These are phyloP conservation scores for Lobosporangium transversale DNA, from an alignment of 192 early-diverging fungal species.

Conservation along the genomic window DNA sequence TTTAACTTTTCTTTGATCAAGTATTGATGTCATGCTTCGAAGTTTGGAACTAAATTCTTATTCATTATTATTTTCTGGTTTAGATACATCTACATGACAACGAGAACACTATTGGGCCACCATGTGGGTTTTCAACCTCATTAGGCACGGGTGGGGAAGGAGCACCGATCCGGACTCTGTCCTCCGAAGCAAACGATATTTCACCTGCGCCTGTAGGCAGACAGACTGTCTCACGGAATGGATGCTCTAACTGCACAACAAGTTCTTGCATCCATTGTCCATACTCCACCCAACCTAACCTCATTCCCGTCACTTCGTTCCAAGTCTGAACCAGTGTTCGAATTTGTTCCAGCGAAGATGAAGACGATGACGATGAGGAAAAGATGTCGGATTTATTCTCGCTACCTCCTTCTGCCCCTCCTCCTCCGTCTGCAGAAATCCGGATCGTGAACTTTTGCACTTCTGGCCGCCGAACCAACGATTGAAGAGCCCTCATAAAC, in stretches of 20 bases:
- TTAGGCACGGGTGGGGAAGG: background rate
- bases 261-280: constrained; percentile 18
- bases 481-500: constrained; percentile 9
- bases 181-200: constrained; percentile 14
- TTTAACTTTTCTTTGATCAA: no score
- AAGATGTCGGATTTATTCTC: background rate
- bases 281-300: constrained; percentile 8
- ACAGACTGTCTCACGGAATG: constrained; percentile 2
- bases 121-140: background rate
- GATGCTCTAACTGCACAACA: constrained; percentile 4
- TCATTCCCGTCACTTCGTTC: constrained; percentile 19
- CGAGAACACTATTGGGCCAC: background rate
- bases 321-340: constrained; percentile 7
- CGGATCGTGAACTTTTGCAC: constrained; percentile 13
- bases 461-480: constrained; percentile 8
- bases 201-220: constrained; percentile 12
- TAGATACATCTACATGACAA: background rate
- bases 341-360: background rate
- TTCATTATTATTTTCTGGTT: no score
- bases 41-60: no score
- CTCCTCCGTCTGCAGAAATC: constrained; percentile 2
- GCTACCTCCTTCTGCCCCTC: background rate
- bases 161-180: constrained; percentile 3
- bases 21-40: no score
- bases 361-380: background rate